These are phyloP conservation scores for Penicillium sp. DNA, from an alignment of 2,329 filamentous ascomycete species.

Conservation along the genomic window DNA sequence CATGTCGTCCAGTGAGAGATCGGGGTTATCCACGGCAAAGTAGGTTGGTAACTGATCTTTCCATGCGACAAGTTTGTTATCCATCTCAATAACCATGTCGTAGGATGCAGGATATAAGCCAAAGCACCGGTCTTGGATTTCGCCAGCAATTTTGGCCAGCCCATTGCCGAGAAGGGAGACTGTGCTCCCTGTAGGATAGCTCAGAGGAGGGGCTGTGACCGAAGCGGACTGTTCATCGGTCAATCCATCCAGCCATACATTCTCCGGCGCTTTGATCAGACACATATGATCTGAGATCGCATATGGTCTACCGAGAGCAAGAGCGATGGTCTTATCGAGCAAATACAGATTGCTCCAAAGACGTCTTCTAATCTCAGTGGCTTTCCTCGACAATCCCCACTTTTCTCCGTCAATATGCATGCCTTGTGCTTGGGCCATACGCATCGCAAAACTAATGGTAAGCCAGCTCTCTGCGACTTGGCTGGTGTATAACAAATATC, in stretches of 20 bases:
- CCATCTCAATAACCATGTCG: conserved; percentile 37
- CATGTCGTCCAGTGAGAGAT: conserved; percentile 29
- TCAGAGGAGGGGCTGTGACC: conserved; percentile 24
- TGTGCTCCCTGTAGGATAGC: conserved; percentile 35
- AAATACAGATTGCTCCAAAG: conserved; percentile 43
- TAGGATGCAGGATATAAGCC: conserved; percentile 38
- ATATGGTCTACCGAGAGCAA: conserved; percentile 42
- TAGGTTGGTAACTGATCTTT: conserved; percentile 33
- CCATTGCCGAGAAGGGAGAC: conserved; percentile 33
- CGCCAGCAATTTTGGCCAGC: conserved; percentile 38
- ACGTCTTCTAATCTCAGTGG: conserved; percentile 38
- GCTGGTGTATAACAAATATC: conserved; percentile 41
- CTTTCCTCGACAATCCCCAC: conserved; percentile 38
- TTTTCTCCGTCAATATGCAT: conserved; percentile 45
- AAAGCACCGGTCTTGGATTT: conserved; percentile 43
- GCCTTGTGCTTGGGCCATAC: conserved; percentile 45
- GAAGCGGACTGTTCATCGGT: conserved; percentile 29
- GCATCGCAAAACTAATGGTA: conserved; percentile 43
- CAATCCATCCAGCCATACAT: conserved; percentile 40
- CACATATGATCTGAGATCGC: conserved; percentile 42
- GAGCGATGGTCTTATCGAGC: conserved; percentile 41
- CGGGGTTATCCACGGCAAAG: conserved; percentile 34
- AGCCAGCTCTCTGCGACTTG: conserved; percentile 43
- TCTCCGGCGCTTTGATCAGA: conserved; percentile 37
- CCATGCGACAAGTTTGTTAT: conserved; percentile 36